A percentile compares a stretch with the other conserved stretches of the same genome.
These are phyloP conservation scores for Fusarium guadeloupense DNA, from an alignment of 2,329 filamentous ascomycete genomes.

Conservation along the genomic window DNA sequence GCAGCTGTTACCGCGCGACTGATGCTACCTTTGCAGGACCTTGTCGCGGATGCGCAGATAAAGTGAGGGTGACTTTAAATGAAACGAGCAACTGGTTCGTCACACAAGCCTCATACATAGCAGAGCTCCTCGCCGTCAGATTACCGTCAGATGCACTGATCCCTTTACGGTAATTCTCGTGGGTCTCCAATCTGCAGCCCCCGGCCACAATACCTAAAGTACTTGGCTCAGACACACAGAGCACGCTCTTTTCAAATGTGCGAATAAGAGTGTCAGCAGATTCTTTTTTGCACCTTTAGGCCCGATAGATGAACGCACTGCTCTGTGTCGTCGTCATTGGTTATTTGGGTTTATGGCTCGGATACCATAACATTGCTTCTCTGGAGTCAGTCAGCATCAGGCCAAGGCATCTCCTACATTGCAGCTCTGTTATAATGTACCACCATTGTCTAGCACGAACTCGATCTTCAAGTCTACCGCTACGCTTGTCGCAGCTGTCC, in stretches of 20 bases:
- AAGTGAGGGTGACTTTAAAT: slow-evolving; percentile 12
- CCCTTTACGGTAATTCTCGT: slow-evolving; percentile 15
- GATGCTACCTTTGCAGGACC: slow-evolving; percentile 23
- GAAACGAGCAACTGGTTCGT: slow-evolving; percentile 30
- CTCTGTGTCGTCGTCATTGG: background rate
- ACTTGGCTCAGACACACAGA: background rate
- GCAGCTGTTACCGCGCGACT: slow-evolving; percentile 16
- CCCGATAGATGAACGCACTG: background rate
- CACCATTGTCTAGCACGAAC: background rate
- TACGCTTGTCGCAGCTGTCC: background rate
- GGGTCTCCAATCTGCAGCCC: slow-evolving; percentile 21
- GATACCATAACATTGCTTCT: background rate
- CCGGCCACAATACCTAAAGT: background rate
- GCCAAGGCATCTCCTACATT: background rate
- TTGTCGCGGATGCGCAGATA: slow-evolving; percentile 6
- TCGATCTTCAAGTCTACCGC: background rate
- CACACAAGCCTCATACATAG: slow-evolving; percentile 34
- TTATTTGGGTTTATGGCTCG: background rate
- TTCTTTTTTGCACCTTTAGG: background rate
- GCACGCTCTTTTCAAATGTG: background rate
- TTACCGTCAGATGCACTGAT: slow-evolving; percentile 30
- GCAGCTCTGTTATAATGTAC: background rate
- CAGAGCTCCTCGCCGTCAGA: slow-evolving; percentile 25
- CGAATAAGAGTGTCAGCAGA: background rate
- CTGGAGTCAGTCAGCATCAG: background rate